Evolutionary conservation across 768 basidiomycete species (phyloP).

Genomic region (Termitomyces sp.): DNA sequence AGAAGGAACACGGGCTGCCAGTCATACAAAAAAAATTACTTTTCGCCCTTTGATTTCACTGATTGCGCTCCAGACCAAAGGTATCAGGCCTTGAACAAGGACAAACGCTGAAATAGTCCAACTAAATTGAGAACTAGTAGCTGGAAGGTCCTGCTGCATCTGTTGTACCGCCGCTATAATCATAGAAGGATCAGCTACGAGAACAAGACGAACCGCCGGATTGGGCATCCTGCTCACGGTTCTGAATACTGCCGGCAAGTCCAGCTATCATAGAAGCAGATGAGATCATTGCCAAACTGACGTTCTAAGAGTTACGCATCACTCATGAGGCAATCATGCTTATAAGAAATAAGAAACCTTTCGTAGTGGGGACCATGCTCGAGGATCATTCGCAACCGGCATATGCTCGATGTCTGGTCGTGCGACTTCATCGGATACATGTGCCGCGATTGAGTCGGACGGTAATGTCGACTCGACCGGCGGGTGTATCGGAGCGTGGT

Average conservation of each 20-base stretch:
- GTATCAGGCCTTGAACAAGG: constrained; percentile 65
- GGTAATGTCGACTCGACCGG: background rate
- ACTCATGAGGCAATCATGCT: constrained; percentile 1
- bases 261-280: constrained; percentile 59
- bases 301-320: constrained; percentile 30
- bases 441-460: background rate
- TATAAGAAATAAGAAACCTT: constrained; percentile 39
- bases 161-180: constrained; percentile 57
- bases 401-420: constrained; percentile 50
- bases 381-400: constrained; percentile 60
- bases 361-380: constrained; percentile 52
- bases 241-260: constrained; percentile 60
- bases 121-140: constrained; percentile 62
- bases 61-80: constrained; percentile 65
- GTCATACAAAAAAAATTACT: constrained; percentile 31
- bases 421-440: background rate
- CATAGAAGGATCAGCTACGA: background rate
- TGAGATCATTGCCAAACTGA: constrained; percentile 46
- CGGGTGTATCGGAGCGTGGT: constrained; percentile 5
- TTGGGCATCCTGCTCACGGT: constrained; percentile 41
- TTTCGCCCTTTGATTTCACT: constrained; percentile 79
- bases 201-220: background rate
- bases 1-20: background rate
- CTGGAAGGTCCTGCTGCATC: constrained; percentile 59
- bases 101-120: constrained; percentile 71